Evolutionary conservation across 2,329 filamentous ascomycete genomes (phyloP), one percentile per base, ranked within the genome.

Genomic region (Salinomyces thailandicus): DNA sequence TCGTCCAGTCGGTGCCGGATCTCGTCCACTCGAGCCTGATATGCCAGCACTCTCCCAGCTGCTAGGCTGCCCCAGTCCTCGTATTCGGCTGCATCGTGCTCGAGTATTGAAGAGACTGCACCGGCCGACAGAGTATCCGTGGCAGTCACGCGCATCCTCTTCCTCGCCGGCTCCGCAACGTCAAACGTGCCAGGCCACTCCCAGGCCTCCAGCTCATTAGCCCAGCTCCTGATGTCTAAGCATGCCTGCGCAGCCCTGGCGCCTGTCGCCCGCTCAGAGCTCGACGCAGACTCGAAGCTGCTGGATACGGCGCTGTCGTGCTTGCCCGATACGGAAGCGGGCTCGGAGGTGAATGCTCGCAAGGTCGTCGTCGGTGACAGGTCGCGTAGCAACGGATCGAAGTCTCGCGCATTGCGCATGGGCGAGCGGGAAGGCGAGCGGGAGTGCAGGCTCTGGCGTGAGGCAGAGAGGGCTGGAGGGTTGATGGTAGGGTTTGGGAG

Each of bases 41-140:
- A 87, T 33, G 65, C 63, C 31, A 71, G 61, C 2, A 93, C 75
- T 24, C 81, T 69, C 12, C 67, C 59, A 2, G 72, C 71, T 1
- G 74, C 73, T 22, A 96, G 62, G 52, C 81, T 81, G 4, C 87
- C 87, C 59, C 79, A 73, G 57, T 80, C 85, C 30, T 64, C 61
- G 7, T 62, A 51, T 15, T 59, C 47, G 2, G 22, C n/a, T 4
- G 3, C n/a, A 14, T 47, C 37, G 20, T 51, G 50, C 31, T 52
- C 47, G n/a, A n/a, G n/a, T n/a, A n/a, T 15, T 54, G 44, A 26
- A 31, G 41, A 15, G 32, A 42, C n/a, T 26, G 2, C 4, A 9
- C 22, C 22, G 7, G 20, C 20, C n/a, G 7, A 7, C n/a, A n/a
- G 7, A 5, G 30, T 2, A 19, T 28, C 11, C 19, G 27, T 39